Base-by-base conservation (phyloP, 169 alveolate genomes). In the Sarcocystis neurona region DNA sequence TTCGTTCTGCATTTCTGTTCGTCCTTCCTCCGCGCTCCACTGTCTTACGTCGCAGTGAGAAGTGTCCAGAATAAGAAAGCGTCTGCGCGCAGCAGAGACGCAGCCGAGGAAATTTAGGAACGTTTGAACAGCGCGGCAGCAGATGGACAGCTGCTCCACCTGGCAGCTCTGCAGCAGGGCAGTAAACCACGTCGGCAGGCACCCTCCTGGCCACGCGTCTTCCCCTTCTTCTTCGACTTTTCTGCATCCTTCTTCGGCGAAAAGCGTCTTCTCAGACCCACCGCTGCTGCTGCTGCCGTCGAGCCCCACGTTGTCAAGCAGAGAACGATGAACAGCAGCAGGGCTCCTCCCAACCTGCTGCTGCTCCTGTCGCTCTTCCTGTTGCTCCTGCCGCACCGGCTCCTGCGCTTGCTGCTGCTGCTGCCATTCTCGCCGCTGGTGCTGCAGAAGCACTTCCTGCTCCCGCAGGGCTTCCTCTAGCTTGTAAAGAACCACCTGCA, bases 91-190 rank as follows among this genome's bases (percentile, higher is more conserved):
- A 20, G 75, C 46, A 6, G 75, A 63, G n/a, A 63, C 27, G 43
- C 46, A 15, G 43, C 32, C 32, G 75, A 63, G 32, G 43, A 63
- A 43, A 63, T 63, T 15, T 18, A 63, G 75, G 75, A 60, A 84
- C 15, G 80, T 60, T 44, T 84, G 89, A 12, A 75, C 79, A 30
- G 89, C 89, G n/a, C 80, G 68, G 53, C 89, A 84, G 68, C 79
- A 58, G 3, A 84, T 80, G 18, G 89, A 60, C 41, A 84, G 79
- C 80, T 50, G 58, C 0, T 48, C 80, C 0, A 53, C 68, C 56
- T 74, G 47, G 43, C 63, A 63, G 66, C 89, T 63, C 70, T 84
- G 80, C 46, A 84, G 89, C 37, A 84, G 80, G 12, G 89, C 89
- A 32, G 47, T 56, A 15, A 84, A 47, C 89, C 89, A 84, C 63